Percentiles rank a stretch among this genome's conserved stretches.
These are phyloP conservation scores for Clonostachys rhizophaga DNA, from an alignment of 2,329 filamentous ascomycete genomes.

Conservation along the genomic window DNA sequence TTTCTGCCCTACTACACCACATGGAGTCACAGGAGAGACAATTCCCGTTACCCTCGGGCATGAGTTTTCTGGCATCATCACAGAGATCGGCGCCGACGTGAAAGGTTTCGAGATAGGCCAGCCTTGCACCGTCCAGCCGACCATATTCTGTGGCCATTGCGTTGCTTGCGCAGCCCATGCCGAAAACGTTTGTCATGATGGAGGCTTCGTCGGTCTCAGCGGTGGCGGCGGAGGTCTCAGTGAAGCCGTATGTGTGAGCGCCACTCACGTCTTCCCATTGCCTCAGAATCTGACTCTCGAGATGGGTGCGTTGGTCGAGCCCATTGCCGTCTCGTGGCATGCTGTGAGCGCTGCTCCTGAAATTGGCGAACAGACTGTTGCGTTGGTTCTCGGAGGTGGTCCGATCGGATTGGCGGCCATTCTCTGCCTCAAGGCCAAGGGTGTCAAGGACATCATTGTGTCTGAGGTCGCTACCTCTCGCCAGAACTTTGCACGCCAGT, in stretches of 20 bases:
- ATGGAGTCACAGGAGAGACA: constrained; percentile 49
- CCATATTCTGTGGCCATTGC: constrained; percentile 49
- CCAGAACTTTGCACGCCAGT: constrained; percentile 43
- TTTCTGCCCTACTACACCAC: constrained; percentile 30
- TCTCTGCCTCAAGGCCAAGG: constrained; percentile 49
- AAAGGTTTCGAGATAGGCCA: constrained; percentile 42
- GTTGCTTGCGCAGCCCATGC: constrained; percentile 40
- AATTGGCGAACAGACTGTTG: constrained; percentile 32
- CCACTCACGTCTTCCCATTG: constrained; percentile 37
- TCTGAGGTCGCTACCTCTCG: constrained; percentile 47
- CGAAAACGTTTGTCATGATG: constrained; percentile 28
- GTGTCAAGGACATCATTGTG: constrained; percentile 50
- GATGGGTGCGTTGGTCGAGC: constrained; percentile 56
- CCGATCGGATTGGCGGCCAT: constrained; percentile 59
- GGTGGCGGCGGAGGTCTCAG: constrained; percentile 47
- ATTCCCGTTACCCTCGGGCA: constrained; percentile 58
- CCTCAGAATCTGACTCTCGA: constrained; percentile 46
- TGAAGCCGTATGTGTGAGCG: constrained; percentile 43
- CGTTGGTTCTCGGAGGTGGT: constrained; percentile 55
- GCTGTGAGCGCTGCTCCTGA: constrained; percentile 27
- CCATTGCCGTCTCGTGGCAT: constrained; percentile 61
- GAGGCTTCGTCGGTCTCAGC: constrained; percentile 29
- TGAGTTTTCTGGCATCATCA: constrained; percentile 56
- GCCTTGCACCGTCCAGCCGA: constrained; percentile 52
- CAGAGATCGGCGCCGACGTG: constrained; percentile 47